Percentiles rank a stretch among this genome's conserved stretches.
phyloP scores from a whole-genome alignment of 1,139 yeast genomes.

The Geotrichum restrictum region DNA sequence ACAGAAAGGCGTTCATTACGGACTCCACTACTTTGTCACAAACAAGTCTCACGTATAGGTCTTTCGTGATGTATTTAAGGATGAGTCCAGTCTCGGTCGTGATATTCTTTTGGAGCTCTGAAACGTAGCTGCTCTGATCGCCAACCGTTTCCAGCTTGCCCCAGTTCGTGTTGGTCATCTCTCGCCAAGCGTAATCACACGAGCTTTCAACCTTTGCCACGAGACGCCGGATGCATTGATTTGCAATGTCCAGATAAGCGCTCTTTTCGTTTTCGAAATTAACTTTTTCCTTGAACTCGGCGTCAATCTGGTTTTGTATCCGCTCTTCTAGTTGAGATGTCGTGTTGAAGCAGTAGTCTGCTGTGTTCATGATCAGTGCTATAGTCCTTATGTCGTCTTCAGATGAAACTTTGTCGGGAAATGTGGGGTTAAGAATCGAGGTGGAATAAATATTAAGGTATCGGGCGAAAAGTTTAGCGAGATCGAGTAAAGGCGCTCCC shows the following conservation, averaged over 20 bases:
- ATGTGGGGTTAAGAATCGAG: conserved; percentile 55
- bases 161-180: conserved; percentile 81
- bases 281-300: conserved; percentile 39
- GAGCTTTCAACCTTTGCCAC: conserved; percentile 59
- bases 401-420: conserved; percentile 46
- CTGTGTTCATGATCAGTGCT: conserved; percentile 76
- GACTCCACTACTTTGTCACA: conserved; percentile 74
- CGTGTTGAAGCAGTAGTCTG: conserved; percentile 81
- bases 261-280: conserved; percentile 57
- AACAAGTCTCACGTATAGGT: conserved; percentile 65
- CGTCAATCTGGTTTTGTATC: conserved; percentile 49
- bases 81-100: conserved; percentile 48
- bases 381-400: conserved; percentile 63
- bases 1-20: conserved; percentile 54
- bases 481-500: conserved; percentile 61
- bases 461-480: conserved; percentile 62
- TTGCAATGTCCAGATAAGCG: conserved; percentile 55
- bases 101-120: conserved; percentile 52
- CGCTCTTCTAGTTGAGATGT: conserved; percentile 71
- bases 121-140: conserved; percentile 67
- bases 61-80: conserved; percentile 62
- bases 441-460: conserved; percentile 64
- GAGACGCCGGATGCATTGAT: conserved; percentile 54
- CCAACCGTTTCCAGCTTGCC: conserved; percentile 55
- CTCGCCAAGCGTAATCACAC: conserved; percentile 74